A percentile compares a stretch with the other conserved stretches of the same genome.
phyloP scores from a whole-genome alignment of 1,284 basidiomycete genomes.

The Phylloporus sp. region DNA sequence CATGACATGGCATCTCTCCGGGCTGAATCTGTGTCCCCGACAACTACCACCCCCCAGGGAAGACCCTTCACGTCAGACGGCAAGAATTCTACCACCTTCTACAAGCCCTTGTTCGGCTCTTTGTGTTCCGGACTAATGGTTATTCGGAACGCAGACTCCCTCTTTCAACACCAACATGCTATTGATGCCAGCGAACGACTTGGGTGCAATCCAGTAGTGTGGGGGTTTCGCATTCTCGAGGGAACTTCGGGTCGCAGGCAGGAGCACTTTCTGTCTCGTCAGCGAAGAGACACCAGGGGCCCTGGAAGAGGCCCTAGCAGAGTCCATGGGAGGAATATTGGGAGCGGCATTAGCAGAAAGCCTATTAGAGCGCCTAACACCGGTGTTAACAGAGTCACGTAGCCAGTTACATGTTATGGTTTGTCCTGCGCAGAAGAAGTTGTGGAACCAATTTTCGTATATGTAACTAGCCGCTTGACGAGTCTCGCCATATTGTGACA shows the following conservation, averaged over 20 bases:
- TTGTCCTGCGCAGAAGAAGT: background rate
- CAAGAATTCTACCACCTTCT: background rate
- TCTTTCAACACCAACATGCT: background rate
- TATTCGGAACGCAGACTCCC: background rate
- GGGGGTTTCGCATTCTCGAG: background rate
- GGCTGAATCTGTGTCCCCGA: background rate
- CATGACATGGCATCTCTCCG: background rate
- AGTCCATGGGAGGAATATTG: too few species aligned
- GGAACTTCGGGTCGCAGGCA: background rate
- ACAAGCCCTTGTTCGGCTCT: background rate
- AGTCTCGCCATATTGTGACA: background rate
- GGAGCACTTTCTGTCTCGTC: too few species aligned
- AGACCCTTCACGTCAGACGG: background rate
- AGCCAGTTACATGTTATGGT: background rate
- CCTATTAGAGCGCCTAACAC: too few species aligned
- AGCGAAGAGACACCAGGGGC: background rate
- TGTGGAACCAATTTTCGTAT: slow-evolving; percentile 8
- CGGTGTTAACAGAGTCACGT: background rate
- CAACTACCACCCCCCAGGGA: background rate
- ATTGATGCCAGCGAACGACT: background rate
- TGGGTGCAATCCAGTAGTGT: slow-evolving; percentile 1
- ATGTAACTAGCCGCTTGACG: background rate
- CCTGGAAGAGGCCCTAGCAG: too few species aligned
- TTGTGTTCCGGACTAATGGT: background rate
- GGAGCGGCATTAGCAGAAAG: too few species aligned